Conservation (phyloP, 129 eudicot genomes). For the Pittosporum tobira region DNA sequence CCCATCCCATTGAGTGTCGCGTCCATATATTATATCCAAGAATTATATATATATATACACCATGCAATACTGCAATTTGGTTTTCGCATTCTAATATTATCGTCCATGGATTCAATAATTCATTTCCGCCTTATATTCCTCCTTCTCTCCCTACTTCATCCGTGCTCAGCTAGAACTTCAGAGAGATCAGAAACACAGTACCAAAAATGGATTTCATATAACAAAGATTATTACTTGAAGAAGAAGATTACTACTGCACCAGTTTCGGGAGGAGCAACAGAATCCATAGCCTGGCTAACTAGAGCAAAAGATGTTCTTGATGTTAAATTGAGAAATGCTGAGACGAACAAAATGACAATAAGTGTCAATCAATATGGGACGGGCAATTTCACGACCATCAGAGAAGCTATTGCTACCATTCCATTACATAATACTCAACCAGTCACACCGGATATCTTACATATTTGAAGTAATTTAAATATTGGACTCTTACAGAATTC, state of each 20-base stretch:
- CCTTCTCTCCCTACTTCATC: constrained; percentile 3
- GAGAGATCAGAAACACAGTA: constrained; percentile 13
- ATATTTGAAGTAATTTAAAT: too few species aligned
- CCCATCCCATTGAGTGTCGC: too few species aligned
- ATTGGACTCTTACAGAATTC: too few species aligned
- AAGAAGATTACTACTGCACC: not conserved
- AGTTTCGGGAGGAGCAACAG: not conserved
- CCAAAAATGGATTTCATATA: constrained; percentile 35
- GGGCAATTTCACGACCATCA: constrained; percentile 30
- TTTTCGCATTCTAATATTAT: not conserved
- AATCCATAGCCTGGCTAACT: too few species aligned
- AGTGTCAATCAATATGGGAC: constrained; percentile 31
- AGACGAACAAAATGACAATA: constrained; percentile 23
- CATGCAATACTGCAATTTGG: not conserved
- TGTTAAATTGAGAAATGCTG: constrained; percentile 28
- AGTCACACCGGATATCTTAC: constrained; percentile 24
- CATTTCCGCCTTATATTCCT: constrained; percentile 2
- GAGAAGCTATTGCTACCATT: constrained; percentile 34
- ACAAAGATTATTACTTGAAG: constrained; percentile 19
- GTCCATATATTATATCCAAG: too few species aligned
- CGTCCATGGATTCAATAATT: constrained; percentile 18
- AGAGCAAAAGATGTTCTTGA: not conserved
- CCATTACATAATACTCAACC: constrained; percentile 24
- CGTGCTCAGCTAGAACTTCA: not conserved
- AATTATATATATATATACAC: not conserved